phyloP scores from a whole-genome alignment of 768 basidiomycete genomes.

The Boletus huronensis region DNA sequence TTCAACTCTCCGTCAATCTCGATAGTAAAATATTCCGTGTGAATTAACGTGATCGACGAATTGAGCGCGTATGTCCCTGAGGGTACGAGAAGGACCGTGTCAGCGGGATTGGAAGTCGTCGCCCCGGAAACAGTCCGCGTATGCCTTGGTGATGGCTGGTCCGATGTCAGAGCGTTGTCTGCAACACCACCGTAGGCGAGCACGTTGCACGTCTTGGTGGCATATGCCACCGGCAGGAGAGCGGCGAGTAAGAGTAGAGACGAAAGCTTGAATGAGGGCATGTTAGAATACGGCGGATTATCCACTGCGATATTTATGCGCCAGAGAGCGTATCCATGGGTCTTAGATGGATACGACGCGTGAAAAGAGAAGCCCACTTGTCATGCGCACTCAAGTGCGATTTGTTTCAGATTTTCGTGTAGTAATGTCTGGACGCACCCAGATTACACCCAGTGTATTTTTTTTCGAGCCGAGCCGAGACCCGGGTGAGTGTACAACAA shows the following conservation, averaged over 20 bases:
- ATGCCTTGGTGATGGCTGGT: slow-evolving; percentile 5
- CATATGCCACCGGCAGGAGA: not conserved
- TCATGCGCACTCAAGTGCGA: not conserved
- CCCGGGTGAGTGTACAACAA: not conserved
- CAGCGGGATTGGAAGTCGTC: not conserved
- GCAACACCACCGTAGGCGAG: slow-evolving; percentile 5
- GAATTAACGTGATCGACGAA: not conserved
- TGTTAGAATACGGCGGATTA: not conserved
- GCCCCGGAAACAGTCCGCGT: not conserved
- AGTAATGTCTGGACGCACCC: not conserved
- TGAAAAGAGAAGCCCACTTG: not conserved
- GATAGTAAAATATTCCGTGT: not conserved
- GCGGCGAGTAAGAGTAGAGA: slow-evolving; percentile 1
- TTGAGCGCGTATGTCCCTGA: slow-evolving; percentile 1
- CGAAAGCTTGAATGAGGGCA: not conserved
- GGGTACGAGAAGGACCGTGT: slow-evolving; percentile 10
- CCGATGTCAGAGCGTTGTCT: slow-evolving; percentile 4
- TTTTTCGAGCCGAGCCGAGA: too few species aligned
- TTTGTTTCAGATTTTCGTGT: not conserved
- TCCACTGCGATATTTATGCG: not conserved
- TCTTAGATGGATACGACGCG: not conserved
- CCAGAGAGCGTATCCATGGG: too few species aligned
- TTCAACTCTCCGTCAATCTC: slow-evolving; percentile 3
- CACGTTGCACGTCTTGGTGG: slow-evolving; percentile 9
- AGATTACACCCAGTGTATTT: too few species aligned